Evolutionary conservation across 179 eudicot species (phyloP).

Genomic region (Drosera spatulata): DNA sequence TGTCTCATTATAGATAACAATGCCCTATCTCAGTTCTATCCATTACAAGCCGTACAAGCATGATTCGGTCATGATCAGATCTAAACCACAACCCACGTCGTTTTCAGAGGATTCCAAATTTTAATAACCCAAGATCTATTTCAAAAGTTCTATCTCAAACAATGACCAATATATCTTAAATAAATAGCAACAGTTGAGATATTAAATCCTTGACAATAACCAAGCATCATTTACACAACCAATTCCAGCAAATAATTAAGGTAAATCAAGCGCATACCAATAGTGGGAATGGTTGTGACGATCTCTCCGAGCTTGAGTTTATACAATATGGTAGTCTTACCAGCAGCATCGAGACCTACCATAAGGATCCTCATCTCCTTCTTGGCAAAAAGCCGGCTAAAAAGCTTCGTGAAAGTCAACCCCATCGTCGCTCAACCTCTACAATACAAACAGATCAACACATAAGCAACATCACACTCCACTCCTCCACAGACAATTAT

Average conservation of each 20-base stretch:
- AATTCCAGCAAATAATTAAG: background rate
- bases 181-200: background rate
- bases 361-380: conserved; percentile 4
- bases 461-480: too few relatives aligned
- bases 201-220: background rate
- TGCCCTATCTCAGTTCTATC: too few relatives aligned
- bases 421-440: background rate
- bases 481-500: too few relatives aligned
- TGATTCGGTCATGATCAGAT: too few relatives aligned
- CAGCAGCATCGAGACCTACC: conserved; percentile 2
- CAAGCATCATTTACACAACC: background rate
- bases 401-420: conserved; percentile 1
- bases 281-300: conserved; percentile 3
- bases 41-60: too few relatives aligned
- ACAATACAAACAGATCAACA: too few relatives aligned
- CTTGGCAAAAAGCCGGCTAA: conserved; percentile 3
- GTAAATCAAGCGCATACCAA: background rate
- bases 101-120: too few relatives aligned
- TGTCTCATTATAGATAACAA: too few relatives aligned
- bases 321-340: background rate
- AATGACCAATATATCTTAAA: too few relatives aligned
- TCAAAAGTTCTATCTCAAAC: too few relatives aligned
- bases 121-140: too few relatives aligned
- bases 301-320: conserved; percentile 5
- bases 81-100: too few relatives aligned